Evolutionary conservation across 495 filamentous ascomycete genomes (phyloP), one percentile per base, ranked within the genome.

Genomic region (Penicillium maclennaniae): DNA sequence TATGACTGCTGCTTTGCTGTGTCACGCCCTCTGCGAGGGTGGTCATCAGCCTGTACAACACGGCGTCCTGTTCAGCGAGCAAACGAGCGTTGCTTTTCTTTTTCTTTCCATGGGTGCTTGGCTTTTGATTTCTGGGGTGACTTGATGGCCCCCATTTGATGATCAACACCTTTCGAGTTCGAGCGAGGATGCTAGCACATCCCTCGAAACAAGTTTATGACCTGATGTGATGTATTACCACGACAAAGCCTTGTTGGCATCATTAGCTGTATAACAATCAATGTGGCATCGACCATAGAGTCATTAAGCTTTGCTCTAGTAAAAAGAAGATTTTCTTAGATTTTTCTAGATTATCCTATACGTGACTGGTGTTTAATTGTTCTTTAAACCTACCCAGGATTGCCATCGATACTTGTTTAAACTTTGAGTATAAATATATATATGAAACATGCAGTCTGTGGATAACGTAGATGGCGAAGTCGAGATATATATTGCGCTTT

Each of bases 21-120:
- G 42, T 10, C 44, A 49, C 51, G 17, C 27, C 47, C 39, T 54
- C 46, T 51, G 45, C 3, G 51, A 53, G 43, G 49, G 37, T 5
- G 23, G 37, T 14, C n/a, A 16, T 20, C 23, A 27, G 41, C 42
- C 12, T 60, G 47, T 55, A 62, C 42, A 44, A 40, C 19, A 56
- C 9, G 48, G 25, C 19, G 15, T 46, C 41, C 41, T 47, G 37
- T 27, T 40, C 47, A 62, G 49, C 44, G 52, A 56, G 51, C 59
- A 47, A 52, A 51, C 55, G 53, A 55, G 34, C 25, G 34, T 50
- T n/a, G n/a, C n/a, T n/a, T 3, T 26, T 15, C 1, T 49, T 56
- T 45, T 52, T n/a, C n/a, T n/a, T n/a, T n/a, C n/a, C n/a, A n/a
- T 7, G 41, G 19, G 36, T 53, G 42, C 51, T 41, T 16, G 10